These are phyloP conservation scores for Oehlia diaphana DNA, from an alignment of 192 early-diverging fungal genomes.

Conservation along the genomic window DNA sequence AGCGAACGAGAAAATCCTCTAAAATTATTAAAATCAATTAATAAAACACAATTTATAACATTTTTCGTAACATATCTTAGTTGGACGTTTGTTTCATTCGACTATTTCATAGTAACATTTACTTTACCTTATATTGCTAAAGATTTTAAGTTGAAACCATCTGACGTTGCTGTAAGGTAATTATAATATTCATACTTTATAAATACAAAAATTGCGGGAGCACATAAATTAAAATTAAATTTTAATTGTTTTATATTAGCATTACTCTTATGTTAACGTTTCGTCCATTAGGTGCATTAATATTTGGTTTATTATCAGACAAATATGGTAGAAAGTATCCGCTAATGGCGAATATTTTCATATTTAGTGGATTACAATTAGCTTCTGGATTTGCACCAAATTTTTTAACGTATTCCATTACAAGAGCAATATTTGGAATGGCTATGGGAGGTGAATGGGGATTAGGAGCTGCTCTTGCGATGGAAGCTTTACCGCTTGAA, in stretches of 20 bases:
- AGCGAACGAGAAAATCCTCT: background rate
- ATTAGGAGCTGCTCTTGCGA: conserved; percentile 66
- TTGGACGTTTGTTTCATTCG: background rate
- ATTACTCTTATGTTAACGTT: conserved; percentile 72
- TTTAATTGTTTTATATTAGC: conserved; percentile 31
- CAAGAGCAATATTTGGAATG: conserved; percentile 65
- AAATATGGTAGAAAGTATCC: conserved; percentile 67
- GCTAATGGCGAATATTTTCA: conserved; percentile 62
- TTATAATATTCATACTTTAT: background rate
- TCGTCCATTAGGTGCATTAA: conserved; percentile 69
- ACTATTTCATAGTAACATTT: background rate
- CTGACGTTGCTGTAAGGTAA: background rate
- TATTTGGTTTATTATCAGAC: conserved; percentile 72
- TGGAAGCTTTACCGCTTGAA: conserved; percentile 69
- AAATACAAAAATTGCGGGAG: background rate
- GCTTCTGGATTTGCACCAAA: conserved; percentile 66
- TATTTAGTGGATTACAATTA: conserved; percentile 63
- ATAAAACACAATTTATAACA: background rate
- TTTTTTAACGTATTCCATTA: conserved; percentile 55
- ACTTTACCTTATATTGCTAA: background rate
- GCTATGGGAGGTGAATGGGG: conserved; percentile 78
- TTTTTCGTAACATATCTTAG: background rate
- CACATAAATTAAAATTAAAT: background rate
- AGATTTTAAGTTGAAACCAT: background rate
- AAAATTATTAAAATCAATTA: background rate